Evolutionary conservation across 805 yeast species (phyloP), one percentile per base, ranked within the genome.

Genomic region (Pichia manshurica): DNA sequence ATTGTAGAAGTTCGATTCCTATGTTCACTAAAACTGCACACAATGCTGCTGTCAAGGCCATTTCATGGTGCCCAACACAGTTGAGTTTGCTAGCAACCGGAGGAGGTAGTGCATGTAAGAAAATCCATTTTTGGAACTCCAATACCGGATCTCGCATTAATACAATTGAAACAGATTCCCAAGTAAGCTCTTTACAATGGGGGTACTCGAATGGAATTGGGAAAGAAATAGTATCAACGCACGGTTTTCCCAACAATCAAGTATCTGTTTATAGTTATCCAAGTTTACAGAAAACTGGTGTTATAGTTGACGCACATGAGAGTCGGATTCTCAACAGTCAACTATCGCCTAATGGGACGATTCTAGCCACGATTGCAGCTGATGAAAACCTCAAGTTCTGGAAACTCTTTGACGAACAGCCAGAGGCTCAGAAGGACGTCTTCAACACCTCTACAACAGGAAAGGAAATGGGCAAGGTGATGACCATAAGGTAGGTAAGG

Each of bases 321-420:
- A 79, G 93, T 15, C 75, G 98, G 55, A 88, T 93, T 22, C 73
- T 93, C 45, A 79, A 79, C 52, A 84, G 96, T 23, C 81, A 88
- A 41, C 63, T 93, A 45, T 85, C 96, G 21, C 97, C 97, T 3
- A 97, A 93, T 66, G 87, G 85, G 15, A 78, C 87, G 45, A 87
- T 95, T 0, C 68, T 93, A 47, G 98, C 96, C 1, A 93, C 99
- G 0, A 89, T 90, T 40, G 95, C 97, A 2, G 95, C 96, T 12
- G 98, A 93, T 66, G 99, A 93, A 64, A 91, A 89, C 67, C 74
- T 93, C 61, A 91, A 93, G 68, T 93, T 93, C 68, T 93, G 95
- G 90, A 84, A 87, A 55, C 73, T 93, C 20, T 91, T 89, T 65
- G 96, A 91, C 37, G 45, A 53, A 5, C 48, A 53, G 12, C 50